Percentiles rank a stretch among this genome's conserved stretches.
Evolutionary conservation across 2,329 filamentous ascomycete genomes (phyloP).

Genomic region (Tolypocladium ovalisporum): DNA sequence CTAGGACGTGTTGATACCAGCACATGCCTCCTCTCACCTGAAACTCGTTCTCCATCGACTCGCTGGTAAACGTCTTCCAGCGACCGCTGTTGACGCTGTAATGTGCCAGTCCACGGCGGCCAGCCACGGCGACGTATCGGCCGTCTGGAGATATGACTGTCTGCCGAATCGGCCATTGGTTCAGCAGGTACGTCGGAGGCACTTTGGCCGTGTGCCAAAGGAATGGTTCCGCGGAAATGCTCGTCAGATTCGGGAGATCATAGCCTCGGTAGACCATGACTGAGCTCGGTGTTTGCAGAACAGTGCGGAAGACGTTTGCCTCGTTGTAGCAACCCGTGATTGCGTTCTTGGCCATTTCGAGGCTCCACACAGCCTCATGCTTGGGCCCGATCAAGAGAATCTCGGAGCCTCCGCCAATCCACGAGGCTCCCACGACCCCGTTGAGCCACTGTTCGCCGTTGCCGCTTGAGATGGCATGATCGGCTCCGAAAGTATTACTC

Average conservation of each 20-base stretch:
- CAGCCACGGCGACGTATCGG: constrained; percentile 92
- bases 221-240: constrained; percentile 82
- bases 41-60: constrained; percentile 77
- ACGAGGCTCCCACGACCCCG: constrained; percentile 66
- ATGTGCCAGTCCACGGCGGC: constrained; percentile 80
- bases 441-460: constrained; percentile 80
- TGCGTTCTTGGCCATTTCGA: constrained; percentile 93
- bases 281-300: constrained; percentile 78
- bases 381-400: constrained; percentile 61
- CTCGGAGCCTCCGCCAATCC: constrained; percentile 82
- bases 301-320: constrained; percentile 78
- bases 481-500: constrained; percentile 70
- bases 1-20: constrained; percentile 93
- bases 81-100: constrained; percentile 90
- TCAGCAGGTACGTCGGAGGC: constrained; percentile 71
- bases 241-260: constrained; percentile 79
- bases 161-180: constrained; percentile 87
- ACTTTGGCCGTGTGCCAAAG: constrained; percentile 93
- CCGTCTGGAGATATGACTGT: constrained; percentile 86
- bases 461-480: constrained; percentile 48
- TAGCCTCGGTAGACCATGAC: constrained; percentile 92
- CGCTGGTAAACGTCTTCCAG: constrained; percentile 88
- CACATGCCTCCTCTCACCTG: constrained; percentile 93
- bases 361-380: constrained; percentile 70
- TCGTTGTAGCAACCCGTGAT: constrained; percentile 84